Percentiles rank a stretch among this genome's conserved stretches.
Evolutionary conservation across 225 moss, liverwort and hornwort species (phyloP).

Genomic region (Neckera pumila): DNA sequence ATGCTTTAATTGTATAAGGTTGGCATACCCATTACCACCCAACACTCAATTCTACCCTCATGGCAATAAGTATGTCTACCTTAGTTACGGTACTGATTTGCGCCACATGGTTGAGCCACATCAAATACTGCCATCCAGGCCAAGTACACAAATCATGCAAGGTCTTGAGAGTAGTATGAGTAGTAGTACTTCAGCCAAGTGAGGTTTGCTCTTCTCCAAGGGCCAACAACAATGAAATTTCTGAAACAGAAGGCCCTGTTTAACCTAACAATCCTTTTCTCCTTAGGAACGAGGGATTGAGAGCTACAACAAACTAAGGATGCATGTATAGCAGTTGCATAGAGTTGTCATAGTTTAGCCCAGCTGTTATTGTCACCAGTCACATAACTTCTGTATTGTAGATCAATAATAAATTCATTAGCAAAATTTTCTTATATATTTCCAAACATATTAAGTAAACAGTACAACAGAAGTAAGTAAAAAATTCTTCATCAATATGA

Average conservation of each 20-base stretch:
- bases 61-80: background rate
- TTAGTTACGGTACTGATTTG: background rate
- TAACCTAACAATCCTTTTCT: background rate
- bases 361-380: background rate
- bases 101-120: background rate
- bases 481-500: no score
- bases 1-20: no score
- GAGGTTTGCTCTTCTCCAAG: background rate
- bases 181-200: background rate
- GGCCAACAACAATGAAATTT: background rate
- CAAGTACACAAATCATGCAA: background rate
- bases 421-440: no score
- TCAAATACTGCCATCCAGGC: background rate
- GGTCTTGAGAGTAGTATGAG: background rate
- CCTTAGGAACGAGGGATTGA: background rate
- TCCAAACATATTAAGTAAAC: no score
- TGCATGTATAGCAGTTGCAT: background rate
- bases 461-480: no score
- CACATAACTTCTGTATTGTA: background rate
- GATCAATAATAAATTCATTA: background rate
- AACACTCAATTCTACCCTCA: background rate
- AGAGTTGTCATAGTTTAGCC: background rate
- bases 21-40: background rate
- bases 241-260: background rate
- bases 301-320: background rate